phyloP scores from a whole-genome alignment of 2,329 filamentous ascomycete species.

The Pestalotiopsis sp. region DNA sequence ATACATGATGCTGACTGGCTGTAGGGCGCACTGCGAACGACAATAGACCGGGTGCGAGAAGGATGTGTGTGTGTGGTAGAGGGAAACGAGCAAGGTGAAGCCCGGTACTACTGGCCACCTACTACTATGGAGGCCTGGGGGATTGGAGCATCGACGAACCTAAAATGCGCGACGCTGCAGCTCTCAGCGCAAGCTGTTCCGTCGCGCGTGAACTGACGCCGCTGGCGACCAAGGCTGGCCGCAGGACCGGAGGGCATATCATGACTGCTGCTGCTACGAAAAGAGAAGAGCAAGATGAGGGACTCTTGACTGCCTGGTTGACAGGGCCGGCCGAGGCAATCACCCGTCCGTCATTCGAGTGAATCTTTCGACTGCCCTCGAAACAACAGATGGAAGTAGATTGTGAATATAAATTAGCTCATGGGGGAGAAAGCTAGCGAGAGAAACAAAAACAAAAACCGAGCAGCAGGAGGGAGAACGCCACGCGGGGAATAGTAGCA shows the following conservation, averaged over 20 bases:
- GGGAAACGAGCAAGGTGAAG: not conserved
- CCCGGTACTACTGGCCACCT: not conserved
- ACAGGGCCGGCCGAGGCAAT: not conserved
- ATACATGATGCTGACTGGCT: slow-evolving; percentile 3
- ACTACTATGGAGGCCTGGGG: not conserved
- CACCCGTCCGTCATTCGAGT: slow-evolving; percentile 13
- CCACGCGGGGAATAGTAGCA: not conserved
- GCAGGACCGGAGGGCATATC: slow-evolving; percentile 29
- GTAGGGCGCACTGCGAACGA: not conserved
- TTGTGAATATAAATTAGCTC: not conserved
- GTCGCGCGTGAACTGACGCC: slow-evolving; percentile 28
- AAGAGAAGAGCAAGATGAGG: not conserved
- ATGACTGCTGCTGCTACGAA: slow-evolving; percentile 19
- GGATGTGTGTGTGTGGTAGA: not conserved
- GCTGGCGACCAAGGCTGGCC: slow-evolving; percentile 31
- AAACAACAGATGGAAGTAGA: not conserved
- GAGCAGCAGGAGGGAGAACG: not conserved
- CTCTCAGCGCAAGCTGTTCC: slow-evolving; percentile 23
- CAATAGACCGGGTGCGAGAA: not conserved
- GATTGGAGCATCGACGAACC: slow-evolving; percentile 25
- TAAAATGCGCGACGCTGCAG: slow-evolving; percentile 29
- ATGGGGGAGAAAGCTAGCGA: not conserved
- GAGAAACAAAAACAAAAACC: not conserved
- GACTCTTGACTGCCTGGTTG: slow-evolving; percentile 23
- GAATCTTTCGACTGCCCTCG: not conserved